Evolutionary conservation across 768 basidiomycete genomes (phyloP).

Genomic region (Hypholoma fasciculare): DNA sequence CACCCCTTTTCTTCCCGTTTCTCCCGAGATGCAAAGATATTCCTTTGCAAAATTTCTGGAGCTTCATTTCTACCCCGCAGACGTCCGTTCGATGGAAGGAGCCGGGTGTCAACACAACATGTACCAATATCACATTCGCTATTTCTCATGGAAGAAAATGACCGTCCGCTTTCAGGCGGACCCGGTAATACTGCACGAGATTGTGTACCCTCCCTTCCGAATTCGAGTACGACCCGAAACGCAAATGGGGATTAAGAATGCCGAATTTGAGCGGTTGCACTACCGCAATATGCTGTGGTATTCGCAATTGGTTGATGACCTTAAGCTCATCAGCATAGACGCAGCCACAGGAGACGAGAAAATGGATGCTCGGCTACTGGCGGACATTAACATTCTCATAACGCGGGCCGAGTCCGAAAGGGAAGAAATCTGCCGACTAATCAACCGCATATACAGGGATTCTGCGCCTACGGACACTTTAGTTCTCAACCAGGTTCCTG

Average conservation of each 20-base stretch:
- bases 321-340: slow-evolving; percentile 76
- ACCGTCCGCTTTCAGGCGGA: slow-evolving; percentile 89
- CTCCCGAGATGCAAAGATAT: slow-evolving; percentile 90
- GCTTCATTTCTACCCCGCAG: slow-evolving; percentile 91
- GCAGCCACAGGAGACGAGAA: slow-evolving; percentile 80
- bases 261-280: slow-evolving; percentile 81
- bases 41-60: slow-evolving; percentile 97
- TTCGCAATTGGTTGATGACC: slow-evolving; percentile 69
- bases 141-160: slow-evolving; percentile 82
- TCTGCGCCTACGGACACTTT: slow-evolving; percentile 83
- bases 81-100: slow-evolving; percentile 81
- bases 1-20: slow-evolving; percentile 86
- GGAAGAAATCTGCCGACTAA: slow-evolving; percentile 67
- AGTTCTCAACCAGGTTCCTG: slow-evolving; percentile 82
- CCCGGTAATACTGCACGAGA: slow-evolving; percentile 77
- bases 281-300: slow-evolving; percentile 76
- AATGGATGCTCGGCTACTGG: slow-evolving; percentile 58
- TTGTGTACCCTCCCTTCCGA: slow-evolving; percentile 85
- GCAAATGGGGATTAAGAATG: slow-evolving; percentile 87
- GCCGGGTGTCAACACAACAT: slow-evolving; percentile 94
- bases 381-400: slow-evolving; percentile 68
- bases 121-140: slow-evolving; percentile 89
- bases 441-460: slow-evolving; percentile 80
- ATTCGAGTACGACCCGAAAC: slow-evolving; percentile 86
- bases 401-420: slow-evolving; percentile 73